phyloP scores from a whole-genome alignment of 352 stramenopile species.

The Elongisporangium prolatum region DNA sequence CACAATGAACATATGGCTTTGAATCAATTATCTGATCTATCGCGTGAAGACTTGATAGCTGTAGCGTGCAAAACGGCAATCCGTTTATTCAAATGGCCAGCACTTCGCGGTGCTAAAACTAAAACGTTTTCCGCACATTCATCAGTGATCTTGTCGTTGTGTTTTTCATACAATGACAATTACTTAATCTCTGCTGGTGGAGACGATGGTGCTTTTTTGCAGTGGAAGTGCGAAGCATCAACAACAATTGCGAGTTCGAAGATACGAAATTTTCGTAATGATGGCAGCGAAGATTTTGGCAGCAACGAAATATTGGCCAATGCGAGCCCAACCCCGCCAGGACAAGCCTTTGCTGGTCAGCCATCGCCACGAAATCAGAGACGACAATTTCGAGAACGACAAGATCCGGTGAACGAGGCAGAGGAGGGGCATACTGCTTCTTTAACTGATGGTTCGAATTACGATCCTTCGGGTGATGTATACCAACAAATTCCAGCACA shows the following conservation, averaged over 20 bases:
- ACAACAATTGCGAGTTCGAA: constrained; percentile 5
- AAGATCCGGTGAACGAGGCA: background rate
- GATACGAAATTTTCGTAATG: constrained; percentile 1
- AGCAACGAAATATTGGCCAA: background rate
- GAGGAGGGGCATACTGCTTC: background rate
- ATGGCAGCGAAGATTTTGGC: background rate
- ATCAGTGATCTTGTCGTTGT: constrained; percentile 35
- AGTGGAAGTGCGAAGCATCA: constrained; percentile 28
- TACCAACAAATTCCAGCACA: background rate
- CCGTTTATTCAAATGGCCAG: constrained; percentile 51
- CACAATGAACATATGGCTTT: background rate
- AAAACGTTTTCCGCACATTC: constrained; percentile 46
- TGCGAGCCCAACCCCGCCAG: constrained; percentile 5
- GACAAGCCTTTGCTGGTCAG: constrained; percentile 14
- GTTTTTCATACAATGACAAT: constrained; percentile 40
- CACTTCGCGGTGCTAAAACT: constrained; percentile 26
- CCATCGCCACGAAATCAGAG: constrained; percentile 22
- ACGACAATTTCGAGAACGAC: constrained; percentile 30
- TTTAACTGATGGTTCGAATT: background rate
- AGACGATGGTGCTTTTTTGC: constrained; percentile 51
- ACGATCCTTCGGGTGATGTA: background rate
- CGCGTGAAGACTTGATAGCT: constrained; percentile 37
- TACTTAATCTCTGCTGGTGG: constrained; percentile 53
- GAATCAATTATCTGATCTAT: constrained; percentile 2
- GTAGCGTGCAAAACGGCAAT: constrained; percentile 44